Base-by-base conservation (phyloP, 306 rosid species). In the Quercus glauca region DNA sequence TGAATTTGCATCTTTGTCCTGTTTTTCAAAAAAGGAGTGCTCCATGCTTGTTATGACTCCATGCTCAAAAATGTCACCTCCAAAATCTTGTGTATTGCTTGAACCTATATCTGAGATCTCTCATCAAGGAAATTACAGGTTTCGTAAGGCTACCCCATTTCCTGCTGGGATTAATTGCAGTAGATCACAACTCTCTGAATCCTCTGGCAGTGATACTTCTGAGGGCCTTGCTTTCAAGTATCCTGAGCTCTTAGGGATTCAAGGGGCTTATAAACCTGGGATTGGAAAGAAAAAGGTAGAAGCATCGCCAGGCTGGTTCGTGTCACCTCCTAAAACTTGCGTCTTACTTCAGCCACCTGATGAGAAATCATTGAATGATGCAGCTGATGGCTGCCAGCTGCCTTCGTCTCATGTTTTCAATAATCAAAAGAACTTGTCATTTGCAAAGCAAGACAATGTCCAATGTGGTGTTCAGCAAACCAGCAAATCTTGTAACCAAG, bases 251-350 rank as follows among this genome's bases (percentile, higher is more conserved):
- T 69, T 87, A 57, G 94, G 91, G 28, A 84, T 87, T 75, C 86
- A 79, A 21, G 71, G 67, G 68, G 79, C 79, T 73, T 49, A 87
- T 61, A 90, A 87, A 82, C 15, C 86, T 17, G 86, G 78, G 61
- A 56, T 80, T 59, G 85, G 74, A 64, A 87, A 85, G 84, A 88
- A 89, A 87, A 55, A 28, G n/a, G 74, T 49, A 29, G 92, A 96
- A 65, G 87, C 83, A 18, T 96, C 98, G 5, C 96, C 93, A 5
- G 87, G 80, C 74, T 96, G 99, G 98, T 84, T 81, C 70, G 71
- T 86, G 52, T 96, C 99, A 14, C 99, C 99, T 56, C 99, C 94
- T 19, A 96, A 90, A 88, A 84, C 98, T 33, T 96, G 99, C 79
- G 89, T 91, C 83, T 60, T 96, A 86, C 85, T 96, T 70, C 83